These are phyloP conservation scores for Phytophthora litchii DNA, from an alignment of 352 stramenopile genomes.

Conservation along the genomic window DNA sequence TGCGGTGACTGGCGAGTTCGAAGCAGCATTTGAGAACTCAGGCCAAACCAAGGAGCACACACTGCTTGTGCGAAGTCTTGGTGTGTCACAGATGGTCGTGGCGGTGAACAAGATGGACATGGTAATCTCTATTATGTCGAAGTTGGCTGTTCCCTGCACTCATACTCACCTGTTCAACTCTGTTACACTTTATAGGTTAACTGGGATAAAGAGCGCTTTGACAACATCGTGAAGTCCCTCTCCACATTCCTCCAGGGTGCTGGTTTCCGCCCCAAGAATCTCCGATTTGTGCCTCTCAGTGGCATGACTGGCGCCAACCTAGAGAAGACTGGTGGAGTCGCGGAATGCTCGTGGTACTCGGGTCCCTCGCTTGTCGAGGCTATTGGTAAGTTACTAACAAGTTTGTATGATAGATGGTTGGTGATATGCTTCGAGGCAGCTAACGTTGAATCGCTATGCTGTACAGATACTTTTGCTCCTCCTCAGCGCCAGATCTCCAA, in stretches of 20 bases:
- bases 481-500: slow-evolving; percentile 83
- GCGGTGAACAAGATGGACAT: slow-evolving; percentile 99
- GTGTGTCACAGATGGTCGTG: slow-evolving; percentile 95
- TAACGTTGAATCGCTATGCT: slow-evolving; percentile 7
- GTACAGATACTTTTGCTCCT: slow-evolving; percentile 70
- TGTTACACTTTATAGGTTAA: slow-evolving; percentile 28
- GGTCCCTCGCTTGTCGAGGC: slow-evolving; percentile 82
- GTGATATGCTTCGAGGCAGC: neutral
- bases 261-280: slow-evolving; percentile 81
- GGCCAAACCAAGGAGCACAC: slow-evolving; percentile 99
- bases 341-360: slow-evolving; percentile 75
- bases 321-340: slow-evolving; percentile 51
- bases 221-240: slow-evolving; percentile 77
- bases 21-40: slow-evolving; percentile 93
- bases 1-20: slow-evolving; percentile 94
- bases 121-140: slow-evolving; percentile 31
- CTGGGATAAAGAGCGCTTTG: slow-evolving; percentile 84
- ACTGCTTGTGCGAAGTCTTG: slow-evolving; percentile 92
- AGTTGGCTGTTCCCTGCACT: neutral
- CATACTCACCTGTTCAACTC: slow-evolving; percentile 9
- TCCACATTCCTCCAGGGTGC: slow-evolving; percentile 74
- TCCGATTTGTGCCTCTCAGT: slow-evolving; percentile 89
- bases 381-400: slow-evolving; percentile 53
- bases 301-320: slow-evolving; percentile 89
- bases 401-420: neutral